phyloP scores from a whole-genome alignment of 345 rosid genomes.

The Salix arbutifolia region DNA sequence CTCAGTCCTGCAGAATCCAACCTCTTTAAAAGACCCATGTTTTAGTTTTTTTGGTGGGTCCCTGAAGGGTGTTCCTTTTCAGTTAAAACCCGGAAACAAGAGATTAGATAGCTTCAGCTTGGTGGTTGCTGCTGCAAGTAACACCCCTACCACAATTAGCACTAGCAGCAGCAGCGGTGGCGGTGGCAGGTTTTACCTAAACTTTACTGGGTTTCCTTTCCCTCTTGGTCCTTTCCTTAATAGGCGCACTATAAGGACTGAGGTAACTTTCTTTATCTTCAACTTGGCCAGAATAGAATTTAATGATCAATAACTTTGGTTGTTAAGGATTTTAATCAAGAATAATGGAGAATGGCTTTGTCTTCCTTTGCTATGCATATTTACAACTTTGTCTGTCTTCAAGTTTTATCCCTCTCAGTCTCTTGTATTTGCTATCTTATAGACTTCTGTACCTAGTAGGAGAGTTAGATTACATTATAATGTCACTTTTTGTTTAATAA shows the following conservation, averaged over 20 bases:
- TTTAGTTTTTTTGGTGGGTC: slow-evolving; percentile 44
- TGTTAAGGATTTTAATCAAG: neutral
- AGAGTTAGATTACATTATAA: neutral
- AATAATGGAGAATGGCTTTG: neutral
- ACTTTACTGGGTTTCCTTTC: slow-evolving; percentile 90
- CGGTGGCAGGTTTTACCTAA: slow-evolving; percentile 64
- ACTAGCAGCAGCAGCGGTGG: slow-evolving; percentile 14
- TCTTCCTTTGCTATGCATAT: neutral
- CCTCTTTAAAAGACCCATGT: slow-evolving; percentile 32
- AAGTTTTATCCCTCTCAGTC: neutral
- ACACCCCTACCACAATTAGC: slow-evolving; percentile 20
- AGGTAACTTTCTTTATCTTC: slow-evolving; percentile 40
- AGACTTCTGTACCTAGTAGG: neutral
- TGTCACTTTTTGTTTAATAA: neutral
- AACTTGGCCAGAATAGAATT: neutral
- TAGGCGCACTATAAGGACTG: slow-evolving; percentile 80
- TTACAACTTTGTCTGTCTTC: neutral
- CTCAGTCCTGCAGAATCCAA: slow-evolving; percentile 38
- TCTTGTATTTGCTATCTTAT: neutral
- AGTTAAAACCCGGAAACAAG: slow-evolving; percentile 34
- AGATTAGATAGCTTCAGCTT: slow-evolving; percentile 28
- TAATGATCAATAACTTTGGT: neutral
- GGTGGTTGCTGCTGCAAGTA: slow-evolving; percentile 52
- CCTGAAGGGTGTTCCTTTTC: slow-evolving; percentile 34
- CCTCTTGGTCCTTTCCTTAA: slow-evolving; percentile 98